phyloP scores from a whole-genome alignment of 1,139 yeast species.

The Taiozyma sp. region DNA sequence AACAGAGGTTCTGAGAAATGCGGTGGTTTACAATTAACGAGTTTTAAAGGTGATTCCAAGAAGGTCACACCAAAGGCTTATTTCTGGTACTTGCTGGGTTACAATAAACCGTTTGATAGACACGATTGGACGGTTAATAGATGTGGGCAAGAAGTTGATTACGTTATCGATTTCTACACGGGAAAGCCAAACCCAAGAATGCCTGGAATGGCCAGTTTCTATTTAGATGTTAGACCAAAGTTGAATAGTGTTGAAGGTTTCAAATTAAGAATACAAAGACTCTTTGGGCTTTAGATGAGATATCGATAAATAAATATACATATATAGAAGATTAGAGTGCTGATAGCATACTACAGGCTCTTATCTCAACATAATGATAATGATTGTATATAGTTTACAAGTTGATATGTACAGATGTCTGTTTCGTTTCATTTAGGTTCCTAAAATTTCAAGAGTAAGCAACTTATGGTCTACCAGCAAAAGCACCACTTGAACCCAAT shows the following conservation, averaged over 20 bases:
- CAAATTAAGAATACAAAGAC: conserved; percentile 56
- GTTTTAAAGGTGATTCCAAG: conserved; percentile 85
- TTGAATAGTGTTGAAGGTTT: conserved; percentile 77
- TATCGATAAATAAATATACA: neutral
- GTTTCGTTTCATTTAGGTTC: neutral
- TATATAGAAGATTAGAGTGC: no score
- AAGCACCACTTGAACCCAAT: conserved; percentile 50
- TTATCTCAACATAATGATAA: neutral
- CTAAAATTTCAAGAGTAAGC: neutral
- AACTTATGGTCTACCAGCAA: conserved; percentile 28
- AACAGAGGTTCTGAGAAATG: conserved; percentile 59
- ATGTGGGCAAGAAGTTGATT: conserved; percentile 80
- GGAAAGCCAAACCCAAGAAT: conserved; percentile 47
- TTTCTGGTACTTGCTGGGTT: conserved; percentile 61
- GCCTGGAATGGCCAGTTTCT: conserved; percentile 56
- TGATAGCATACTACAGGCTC: neutral
- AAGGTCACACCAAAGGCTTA: conserved; percentile 89
- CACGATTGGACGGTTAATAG: conserved; percentile 95
- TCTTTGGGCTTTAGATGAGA: conserved; percentile 44
- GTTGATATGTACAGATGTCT: neutral
- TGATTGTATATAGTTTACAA: neutral
- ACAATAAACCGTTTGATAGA: conserved; percentile 84
- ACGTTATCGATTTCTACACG: conserved; percentile 88
- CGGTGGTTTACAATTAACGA: conserved; percentile 81
- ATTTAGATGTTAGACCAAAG: conserved; percentile 89